Conservation (phyloP, 129 eudicot species). For the Flaveria sonorensis region DNA sequence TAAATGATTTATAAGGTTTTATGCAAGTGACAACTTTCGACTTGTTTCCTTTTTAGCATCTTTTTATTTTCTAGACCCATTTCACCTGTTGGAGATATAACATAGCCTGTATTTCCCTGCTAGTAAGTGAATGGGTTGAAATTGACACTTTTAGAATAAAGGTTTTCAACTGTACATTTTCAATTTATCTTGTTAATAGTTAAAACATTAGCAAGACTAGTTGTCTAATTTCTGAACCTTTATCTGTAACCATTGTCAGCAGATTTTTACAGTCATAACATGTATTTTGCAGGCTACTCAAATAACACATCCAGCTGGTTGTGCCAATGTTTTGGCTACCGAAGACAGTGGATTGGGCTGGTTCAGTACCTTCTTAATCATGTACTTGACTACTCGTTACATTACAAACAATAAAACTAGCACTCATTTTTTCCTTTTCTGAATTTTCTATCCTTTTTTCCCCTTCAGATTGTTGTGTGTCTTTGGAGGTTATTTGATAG, state of each 20-base stretch:
- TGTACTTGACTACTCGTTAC: slow-evolving; percentile 51
- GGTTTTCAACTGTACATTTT: not conserved
- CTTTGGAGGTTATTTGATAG: slow-evolving; percentile 69
- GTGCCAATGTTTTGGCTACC: slow-evolving; percentile 63
- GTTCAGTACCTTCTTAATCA: slow-evolving; percentile 65
- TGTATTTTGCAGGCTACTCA: slow-evolving; percentile 60
- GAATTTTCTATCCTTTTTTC: slow-evolving; percentile 4
- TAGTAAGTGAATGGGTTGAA: not conserved
- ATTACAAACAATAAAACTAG: slow-evolving; percentile 4
- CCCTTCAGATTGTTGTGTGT: slow-evolving; percentile 58
- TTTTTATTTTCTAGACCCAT: not conserved
- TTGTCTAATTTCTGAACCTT: not conserved
- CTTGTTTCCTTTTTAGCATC: not conserved
- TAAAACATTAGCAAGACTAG: not conserved
- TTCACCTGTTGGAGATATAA: not conserved
- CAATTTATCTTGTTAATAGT: not conserved
- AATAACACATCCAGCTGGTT: slow-evolving; percentile 83
- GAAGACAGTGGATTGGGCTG: slow-evolving; percentile 73
- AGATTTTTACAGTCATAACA: not conserved
- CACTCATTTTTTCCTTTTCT: slow-evolving; percentile 8
- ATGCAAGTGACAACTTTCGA: not conserved
- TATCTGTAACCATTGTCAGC: slow-evolving; percentile 10
- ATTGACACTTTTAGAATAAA: not conserved
- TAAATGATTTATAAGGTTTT: not conserved
- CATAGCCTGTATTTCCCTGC: not conserved